Evolutionary conservation across 2,329 filamentous ascomycete species (phyloP), one percentile per base, ranked within the genome.

Genomic region (Alternaria burnsii): DNA sequence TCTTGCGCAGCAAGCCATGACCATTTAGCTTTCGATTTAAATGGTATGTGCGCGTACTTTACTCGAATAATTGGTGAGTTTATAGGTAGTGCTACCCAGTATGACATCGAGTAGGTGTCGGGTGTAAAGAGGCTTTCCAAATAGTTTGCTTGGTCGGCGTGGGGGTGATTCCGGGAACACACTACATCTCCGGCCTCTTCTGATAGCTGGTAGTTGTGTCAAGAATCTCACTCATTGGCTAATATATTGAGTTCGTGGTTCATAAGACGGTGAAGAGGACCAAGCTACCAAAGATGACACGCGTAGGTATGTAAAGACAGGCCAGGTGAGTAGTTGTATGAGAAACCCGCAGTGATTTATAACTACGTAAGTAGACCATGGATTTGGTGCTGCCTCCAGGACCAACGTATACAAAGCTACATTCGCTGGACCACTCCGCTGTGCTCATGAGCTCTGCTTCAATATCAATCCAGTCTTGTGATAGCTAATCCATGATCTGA

Each of bases 111-210:
- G 3, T 0, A 30, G 28, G 28, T 30, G 1, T 4, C 9, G 4
- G 10, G 1, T 5, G 3, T 30, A 30, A 30, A 10, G 28, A 1
- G 28, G 3, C 28, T 11, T 5, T 11, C 28, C 9, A 30, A 11
- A 11, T 4, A 5, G 1, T 10, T 11, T 11, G 4, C 10, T 30
- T 30, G 28, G 4, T 30, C 0, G 1, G 9, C 28, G 10, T 10
- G 3, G 28, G 28, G 1, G 3, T 30, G 28, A 9, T 30, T 30
- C 0, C 10, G 4, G 11, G 1, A 4, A 30, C 11, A 30, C 11
- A 8, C 4, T 5, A 11, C 4, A 30, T 0, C 4, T 11, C 11
- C 0, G 28, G 0, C 28, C 4, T 30, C 1, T 5, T 30, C 3
- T 12, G 0, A 30, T 0, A 30, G 28, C 28, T 30, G 5, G 11